Evolutionary conservation across 768 basidiomycete species (phyloP).

Genomic region (Astraeus odoratus): DNA sequence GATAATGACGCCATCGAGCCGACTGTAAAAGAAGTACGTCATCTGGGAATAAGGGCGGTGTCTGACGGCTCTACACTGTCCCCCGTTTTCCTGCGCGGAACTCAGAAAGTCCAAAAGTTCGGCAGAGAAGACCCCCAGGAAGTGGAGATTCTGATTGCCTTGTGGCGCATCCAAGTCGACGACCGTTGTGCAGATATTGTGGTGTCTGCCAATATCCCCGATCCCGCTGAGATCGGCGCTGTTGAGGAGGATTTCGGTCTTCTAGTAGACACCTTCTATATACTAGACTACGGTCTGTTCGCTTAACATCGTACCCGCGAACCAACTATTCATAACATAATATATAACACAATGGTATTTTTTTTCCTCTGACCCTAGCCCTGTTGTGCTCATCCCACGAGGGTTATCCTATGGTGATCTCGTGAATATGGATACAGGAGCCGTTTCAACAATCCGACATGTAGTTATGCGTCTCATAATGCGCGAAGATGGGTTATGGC

Average conservation of each 20-base stretch:
- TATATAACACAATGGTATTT: too few relatives aligned
- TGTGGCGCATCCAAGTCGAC: constrained; percentile 60
- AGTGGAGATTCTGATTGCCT: constrained; percentile 70
- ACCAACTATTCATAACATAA: too few relatives aligned
- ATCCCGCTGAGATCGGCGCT: too few relatives aligned
- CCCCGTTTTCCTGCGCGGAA: constrained; percentile 58
- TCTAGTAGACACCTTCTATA: too few relatives aligned
- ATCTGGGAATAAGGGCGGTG: constrained; percentile 33
- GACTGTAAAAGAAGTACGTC: constrained; percentile 34
- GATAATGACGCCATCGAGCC: constrained; percentile 71
- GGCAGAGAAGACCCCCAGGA: constrained; percentile 52
- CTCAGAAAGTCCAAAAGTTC: constrained; percentile 74
- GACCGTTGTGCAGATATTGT: constrained; percentile 78
- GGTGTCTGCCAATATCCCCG: constrained; percentile 81
- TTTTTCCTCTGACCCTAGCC: too few relatives aligned
- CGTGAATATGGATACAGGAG: too few relatives aligned
- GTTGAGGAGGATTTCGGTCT: too few relatives aligned
- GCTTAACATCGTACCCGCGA: too few relatives aligned
- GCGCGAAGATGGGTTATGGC: constrained; percentile 1
- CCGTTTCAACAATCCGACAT: too few relatives aligned
- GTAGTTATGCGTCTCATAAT: too few relatives aligned
- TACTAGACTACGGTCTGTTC: constrained; percentile 58
- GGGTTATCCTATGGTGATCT: too few relatives aligned
- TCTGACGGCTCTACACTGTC: constrained; percentile 44
- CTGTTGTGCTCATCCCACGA: too few relatives aligned